These are phyloP conservation scores for Camelina laxa DNA, from an alignment of 345 rosid genomes.

Conservation along the genomic window DNA sequence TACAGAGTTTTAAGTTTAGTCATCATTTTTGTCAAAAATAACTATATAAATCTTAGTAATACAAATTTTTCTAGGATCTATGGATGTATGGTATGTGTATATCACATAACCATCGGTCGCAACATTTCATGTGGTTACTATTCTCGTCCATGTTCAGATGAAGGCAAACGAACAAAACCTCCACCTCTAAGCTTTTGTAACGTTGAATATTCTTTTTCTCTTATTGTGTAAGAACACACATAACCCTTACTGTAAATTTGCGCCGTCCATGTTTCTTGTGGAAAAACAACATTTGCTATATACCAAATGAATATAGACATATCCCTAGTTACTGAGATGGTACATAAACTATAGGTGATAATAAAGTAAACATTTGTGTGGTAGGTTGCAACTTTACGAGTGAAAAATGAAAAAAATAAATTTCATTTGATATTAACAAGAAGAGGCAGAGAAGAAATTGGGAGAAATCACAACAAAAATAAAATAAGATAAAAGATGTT, in stretches of 20 bases:
- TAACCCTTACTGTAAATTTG: neutral
- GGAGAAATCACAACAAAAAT: neutral
- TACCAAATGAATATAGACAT: conserved; percentile 19
- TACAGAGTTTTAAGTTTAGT: too few species aligned
- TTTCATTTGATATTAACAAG: neutral
- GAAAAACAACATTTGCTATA: neutral
- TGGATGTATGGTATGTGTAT: too few species aligned
- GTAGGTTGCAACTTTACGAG: conserved; percentile 24
- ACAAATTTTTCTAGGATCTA: too few species aligned
- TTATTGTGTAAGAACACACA: neutral
- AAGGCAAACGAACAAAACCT: too few species aligned
- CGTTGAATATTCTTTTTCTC: too few species aligned
- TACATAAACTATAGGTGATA: conserved; percentile 25
- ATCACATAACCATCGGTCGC: too few species aligned
- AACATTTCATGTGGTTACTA: too few species aligned
- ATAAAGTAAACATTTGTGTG: conserved; percentile 3
- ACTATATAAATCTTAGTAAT: too few species aligned
- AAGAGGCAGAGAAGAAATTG: neutral
- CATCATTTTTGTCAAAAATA: too few species aligned
- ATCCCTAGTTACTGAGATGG: conserved; percentile 24
- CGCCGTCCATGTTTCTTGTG: neutral
- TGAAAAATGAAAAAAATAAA: neutral
- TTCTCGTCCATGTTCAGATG: too few species aligned
- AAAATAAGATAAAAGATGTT: neutral
- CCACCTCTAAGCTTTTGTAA: too few species aligned